phyloP scores from a whole-genome alignment of 495 filamentous ascomycete species.

The Filosporella fistucella region DNA sequence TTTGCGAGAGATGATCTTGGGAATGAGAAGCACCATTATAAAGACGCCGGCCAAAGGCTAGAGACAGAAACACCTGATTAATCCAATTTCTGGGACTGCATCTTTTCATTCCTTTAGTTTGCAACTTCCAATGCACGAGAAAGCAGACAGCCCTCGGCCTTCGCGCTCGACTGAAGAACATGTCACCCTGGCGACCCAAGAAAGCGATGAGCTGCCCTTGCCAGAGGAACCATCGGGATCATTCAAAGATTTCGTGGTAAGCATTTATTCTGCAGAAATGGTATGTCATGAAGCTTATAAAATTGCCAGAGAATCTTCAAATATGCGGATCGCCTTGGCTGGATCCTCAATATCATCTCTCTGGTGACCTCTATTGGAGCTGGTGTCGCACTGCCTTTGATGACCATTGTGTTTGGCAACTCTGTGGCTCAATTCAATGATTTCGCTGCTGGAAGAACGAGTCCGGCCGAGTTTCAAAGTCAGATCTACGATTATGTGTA shows the following conservation, averaged over 20 bases:
- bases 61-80: too few relatives aligned
- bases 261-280: background rate
- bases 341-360: background rate
- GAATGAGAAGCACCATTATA: too few relatives aligned
- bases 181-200: too few relatives aligned
- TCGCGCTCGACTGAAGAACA: too few relatives aligned
- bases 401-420: conserved; percentile 7
- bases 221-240: conserved; percentile 43
- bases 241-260: background rate
- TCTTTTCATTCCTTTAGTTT: too few relatives aligned
- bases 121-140: too few relatives aligned
- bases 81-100: too few relatives aligned
- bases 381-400: conserved; percentile 1
- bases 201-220: too few relatives aligned
- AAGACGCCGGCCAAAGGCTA: too few relatives aligned
- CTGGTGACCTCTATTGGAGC: background rate
- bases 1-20: too few relatives aligned
- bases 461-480: background rate
- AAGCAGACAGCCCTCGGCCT: too few relatives aligned
- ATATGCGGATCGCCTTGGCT: background rate
- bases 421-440: background rate
- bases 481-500: background rate
- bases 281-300: background rate
- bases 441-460: background rate
- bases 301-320: background rate